These are phyloP conservation scores for Casaregolazyma lundiana DNA, from an alignment of 1,139 yeast species.

Conservation along the genomic window DNA sequence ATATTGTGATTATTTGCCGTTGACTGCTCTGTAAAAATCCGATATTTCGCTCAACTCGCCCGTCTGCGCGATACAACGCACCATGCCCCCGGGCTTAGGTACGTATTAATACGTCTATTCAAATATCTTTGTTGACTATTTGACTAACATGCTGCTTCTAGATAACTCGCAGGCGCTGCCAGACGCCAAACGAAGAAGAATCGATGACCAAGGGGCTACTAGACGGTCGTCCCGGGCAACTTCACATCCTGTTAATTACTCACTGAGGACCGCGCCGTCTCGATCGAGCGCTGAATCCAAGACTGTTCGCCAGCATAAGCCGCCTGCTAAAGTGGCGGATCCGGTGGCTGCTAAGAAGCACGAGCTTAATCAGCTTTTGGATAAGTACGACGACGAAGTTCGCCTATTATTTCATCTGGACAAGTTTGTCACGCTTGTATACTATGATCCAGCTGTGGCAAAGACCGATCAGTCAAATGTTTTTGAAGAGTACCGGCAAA, in stretches of 20 bases:
- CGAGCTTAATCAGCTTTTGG: constrained; percentile 32
- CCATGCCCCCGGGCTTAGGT: constrained; percentile 1
- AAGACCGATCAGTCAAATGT: constrained; percentile 40
- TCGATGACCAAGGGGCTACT: constrained; percentile 1
- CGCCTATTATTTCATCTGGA: constrained; percentile 54
- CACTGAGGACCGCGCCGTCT: neutral
- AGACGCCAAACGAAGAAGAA: constrained; percentile 2
- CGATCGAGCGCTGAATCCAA: neutral
- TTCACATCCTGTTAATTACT: constrained; percentile 6
- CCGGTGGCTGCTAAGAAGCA: constrained; percentile 10
- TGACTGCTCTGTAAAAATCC: neutral
- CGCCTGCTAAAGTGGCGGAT: constrained; percentile 3
- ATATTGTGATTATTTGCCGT: neutral
- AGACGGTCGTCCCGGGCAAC: constrained; percentile 4
- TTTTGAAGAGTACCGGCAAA: constrained; percentile 31
- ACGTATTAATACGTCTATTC: neutral
- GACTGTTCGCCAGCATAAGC: neutral
- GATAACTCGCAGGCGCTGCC: constrained; percentile 1
- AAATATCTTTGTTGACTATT: neutral
- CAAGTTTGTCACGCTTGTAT: constrained; percentile 54
- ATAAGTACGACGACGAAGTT: constrained; percentile 44
- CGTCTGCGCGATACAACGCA: neutral
- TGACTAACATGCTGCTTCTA: neutral
- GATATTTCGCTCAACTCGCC: neutral
- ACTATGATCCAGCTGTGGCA: constrained; percentile 55